These are phyloP conservation scores for Ceratocystis destructans DNA, from an alignment of 2,329 filamentous ascomycete genomes.

Conservation along the genomic window DNA sequence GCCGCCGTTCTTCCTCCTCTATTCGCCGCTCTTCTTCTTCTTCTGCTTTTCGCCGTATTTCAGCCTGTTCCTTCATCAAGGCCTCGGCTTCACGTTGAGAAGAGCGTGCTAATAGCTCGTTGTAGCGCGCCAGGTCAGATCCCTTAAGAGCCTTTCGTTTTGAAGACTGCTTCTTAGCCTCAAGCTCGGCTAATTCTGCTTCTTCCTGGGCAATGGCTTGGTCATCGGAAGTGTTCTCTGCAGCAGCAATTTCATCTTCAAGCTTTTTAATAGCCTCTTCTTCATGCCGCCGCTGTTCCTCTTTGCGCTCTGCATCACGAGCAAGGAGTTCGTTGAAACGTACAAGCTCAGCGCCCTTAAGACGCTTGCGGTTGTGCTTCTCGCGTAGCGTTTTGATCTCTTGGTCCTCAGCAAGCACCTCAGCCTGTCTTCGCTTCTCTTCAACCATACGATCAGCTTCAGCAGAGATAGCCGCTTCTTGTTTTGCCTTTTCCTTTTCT, in stretches of 20 bases:
- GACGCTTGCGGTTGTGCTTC: background rate
- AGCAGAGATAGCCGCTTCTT: slow-evolving; percentile 17
- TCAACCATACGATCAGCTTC: slow-evolving; percentile 12
- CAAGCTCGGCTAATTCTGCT: slow-evolving; percentile 13
- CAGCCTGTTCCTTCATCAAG: slow-evolving; percentile 15
- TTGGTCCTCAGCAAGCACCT: slow-evolving; percentile 2
- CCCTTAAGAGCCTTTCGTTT: slow-evolving; percentile 9
- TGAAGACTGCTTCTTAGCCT: slow-evolving; percentile 12
- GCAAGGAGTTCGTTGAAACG: slow-evolving; percentile 14
- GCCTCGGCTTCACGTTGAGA: slow-evolving; percentile 16
- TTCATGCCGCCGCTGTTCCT: slow-evolving; percentile 6
- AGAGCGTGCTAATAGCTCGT: slow-evolving; percentile 14
- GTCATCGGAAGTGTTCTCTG: slow-evolving; percentile 10
- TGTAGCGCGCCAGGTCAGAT: slow-evolving; percentile 13
- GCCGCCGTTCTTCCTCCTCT: slow-evolving; percentile 15
- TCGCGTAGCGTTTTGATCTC: slow-evolving; percentile 10
- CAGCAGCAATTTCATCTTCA: slow-evolving; percentile 15
- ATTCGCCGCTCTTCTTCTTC: slow-evolving; percentile 13
- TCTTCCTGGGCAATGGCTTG: slow-evolving; percentile 15
- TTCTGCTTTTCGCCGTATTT: slow-evolving; percentile 4
- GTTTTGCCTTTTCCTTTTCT: slow-evolving; percentile 18
- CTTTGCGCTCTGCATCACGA: background rate
- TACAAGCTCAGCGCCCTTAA: slow-evolving; percentile 6
- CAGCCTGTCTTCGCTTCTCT: slow-evolving; percentile 13
- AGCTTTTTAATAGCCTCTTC: slow-evolving; percentile 9